Percentiles rank a stretch among this genome's conserved stretches.
phyloP scores from a whole-genome alignment of 345 rosid species.

The Mercurialis annua region DNA sequence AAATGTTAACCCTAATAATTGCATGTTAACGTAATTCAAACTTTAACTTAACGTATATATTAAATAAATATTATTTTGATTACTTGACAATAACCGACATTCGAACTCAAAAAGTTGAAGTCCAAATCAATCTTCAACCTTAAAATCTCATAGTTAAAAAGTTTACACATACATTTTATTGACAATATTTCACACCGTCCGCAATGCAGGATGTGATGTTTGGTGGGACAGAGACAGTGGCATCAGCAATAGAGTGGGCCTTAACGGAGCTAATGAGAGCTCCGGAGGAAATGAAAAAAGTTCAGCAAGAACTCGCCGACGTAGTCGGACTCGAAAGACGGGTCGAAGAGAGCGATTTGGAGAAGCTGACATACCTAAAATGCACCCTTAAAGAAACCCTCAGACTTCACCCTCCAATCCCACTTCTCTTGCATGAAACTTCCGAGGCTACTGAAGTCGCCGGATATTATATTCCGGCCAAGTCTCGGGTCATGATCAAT shows the following conservation, averaged over 20 bases:
- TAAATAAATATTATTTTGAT: no score
- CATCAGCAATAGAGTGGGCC: slow-evolving; percentile 92
- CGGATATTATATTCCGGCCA: slow-evolving; percentile 64
- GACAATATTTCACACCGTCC: no score
- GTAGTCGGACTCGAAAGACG: slow-evolving; percentile 75
- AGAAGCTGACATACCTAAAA: slow-evolving; percentile 54
- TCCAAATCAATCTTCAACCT: not conserved
- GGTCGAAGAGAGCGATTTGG: slow-evolving; percentile 71
- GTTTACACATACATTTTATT: no score
- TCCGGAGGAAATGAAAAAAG: slow-evolving; percentile 58
- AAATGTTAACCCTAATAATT: no score
- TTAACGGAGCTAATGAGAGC: slow-evolving; percentile 69
- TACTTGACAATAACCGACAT: no score
- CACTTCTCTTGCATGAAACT: slow-evolving; percentile 88
- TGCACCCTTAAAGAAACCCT: slow-evolving; percentile 75
- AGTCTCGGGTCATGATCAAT: slow-evolving; percentile 70
- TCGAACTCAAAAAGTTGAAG: no score
- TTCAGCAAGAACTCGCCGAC: slow-evolving; percentile 65
- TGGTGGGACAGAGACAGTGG: slow-evolving; percentile 97
- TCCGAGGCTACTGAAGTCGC: slow-evolving; percentile 54
- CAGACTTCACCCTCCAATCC: slow-evolving; percentile 93
- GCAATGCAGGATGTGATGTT: slow-evolving; percentile 82
- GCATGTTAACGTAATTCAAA: no score
- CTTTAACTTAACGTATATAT: no score
- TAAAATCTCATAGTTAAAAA: not conserved